Evolutionary conservation across 2,329 filamentous ascomycete genomes (phyloP).

Genomic region (Neonectria punicea): DNA sequence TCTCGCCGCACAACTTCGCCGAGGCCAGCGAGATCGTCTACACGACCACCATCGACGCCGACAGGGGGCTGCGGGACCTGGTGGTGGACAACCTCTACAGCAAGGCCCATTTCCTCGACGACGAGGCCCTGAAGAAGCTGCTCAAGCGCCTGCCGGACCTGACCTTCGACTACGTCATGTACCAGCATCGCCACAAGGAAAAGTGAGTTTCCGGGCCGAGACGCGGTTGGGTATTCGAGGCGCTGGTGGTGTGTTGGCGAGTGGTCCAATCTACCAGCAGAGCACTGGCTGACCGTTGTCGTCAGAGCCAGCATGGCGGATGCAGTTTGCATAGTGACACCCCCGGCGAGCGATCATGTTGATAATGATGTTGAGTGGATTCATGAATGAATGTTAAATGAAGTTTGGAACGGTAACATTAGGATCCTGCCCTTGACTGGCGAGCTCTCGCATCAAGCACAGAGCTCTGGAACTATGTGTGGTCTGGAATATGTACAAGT

Average conservation of each 20-base stretch:
- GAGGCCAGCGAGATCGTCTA: constrained; percentile 17
- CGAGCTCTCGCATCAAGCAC: constrained; percentile 31
- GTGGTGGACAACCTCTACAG: constrained; percentile 8
- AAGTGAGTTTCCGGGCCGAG: background rate
- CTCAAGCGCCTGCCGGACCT: constrained; percentile 16
- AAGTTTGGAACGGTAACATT: background rate
- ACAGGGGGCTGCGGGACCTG: constrained; percentile 12
- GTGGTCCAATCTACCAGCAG: background rate
- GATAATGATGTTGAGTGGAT: background rate
- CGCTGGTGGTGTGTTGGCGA: background rate
- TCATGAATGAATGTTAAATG: background rate
- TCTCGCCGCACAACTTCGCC: constrained; percentile 18
- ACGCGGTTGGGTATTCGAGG: too few species aligned
- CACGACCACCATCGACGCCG: constrained; percentile 12
- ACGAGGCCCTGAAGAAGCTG: constrained; percentile 20
- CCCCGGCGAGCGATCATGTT: background rate
- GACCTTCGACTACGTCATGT: constrained; percentile 16
- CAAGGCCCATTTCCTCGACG: constrained; percentile 12
- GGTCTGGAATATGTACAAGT: constrained; percentile 29
- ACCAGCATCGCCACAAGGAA: constrained; percentile 1
- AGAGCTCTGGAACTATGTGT: constrained; percentile 18
- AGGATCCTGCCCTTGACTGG: constrained; percentile 25
- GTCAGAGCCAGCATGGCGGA: background rate
- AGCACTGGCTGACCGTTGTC: background rate
- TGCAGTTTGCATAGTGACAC: background rate